These are phyloP conservation scores for Microstroma glucosiphilum DNA, from an alignment of 1,284 basidiomycete genomes.

Conservation along the genomic window DNA sequence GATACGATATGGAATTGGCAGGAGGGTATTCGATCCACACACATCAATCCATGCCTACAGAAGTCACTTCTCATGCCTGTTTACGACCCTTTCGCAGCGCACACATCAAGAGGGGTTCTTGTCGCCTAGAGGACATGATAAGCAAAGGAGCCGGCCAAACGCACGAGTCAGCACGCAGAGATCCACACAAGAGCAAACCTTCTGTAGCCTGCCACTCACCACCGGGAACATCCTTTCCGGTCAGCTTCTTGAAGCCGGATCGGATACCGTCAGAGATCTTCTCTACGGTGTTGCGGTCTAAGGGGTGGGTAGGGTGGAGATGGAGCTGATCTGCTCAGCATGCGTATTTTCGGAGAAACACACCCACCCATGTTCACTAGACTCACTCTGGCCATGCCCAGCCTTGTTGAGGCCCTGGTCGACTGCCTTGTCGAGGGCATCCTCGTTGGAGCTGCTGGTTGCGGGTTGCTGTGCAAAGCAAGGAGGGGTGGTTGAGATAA, in stretches of 20 bases:
- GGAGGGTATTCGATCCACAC: no score
- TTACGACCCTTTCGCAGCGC: no score
- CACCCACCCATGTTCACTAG: not conserved
- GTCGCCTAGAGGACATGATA: no score
- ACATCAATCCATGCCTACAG: no score
- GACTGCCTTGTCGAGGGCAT: constrained; percentile 38
- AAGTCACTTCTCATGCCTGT: no score
- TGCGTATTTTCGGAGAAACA: no score
- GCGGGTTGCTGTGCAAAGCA: not conserved
- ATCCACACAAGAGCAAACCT: no score
- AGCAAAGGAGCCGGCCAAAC: no score
- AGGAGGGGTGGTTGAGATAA: not conserved
- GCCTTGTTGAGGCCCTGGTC: constrained; percentile 21
- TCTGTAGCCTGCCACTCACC: no score
- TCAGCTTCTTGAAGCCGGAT: constrained; percentile 31
- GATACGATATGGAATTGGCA: no score
- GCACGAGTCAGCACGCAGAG: no score
- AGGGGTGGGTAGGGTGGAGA: not conserved
- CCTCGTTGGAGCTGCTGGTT: constrained; percentile 22
- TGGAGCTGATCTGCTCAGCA: not conserved
- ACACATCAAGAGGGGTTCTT: no score
- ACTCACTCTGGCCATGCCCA: constrained; percentile 22
- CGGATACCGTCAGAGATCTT: constrained; percentile 40
- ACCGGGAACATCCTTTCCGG: constrained; percentile 34
- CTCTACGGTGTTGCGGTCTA: constrained; percentile 21